Evolutionary conservation across 768 basidiomycete genomes (phyloP).

Genomic region (Tylopilus plumbeoviolaceoides): DNA sequence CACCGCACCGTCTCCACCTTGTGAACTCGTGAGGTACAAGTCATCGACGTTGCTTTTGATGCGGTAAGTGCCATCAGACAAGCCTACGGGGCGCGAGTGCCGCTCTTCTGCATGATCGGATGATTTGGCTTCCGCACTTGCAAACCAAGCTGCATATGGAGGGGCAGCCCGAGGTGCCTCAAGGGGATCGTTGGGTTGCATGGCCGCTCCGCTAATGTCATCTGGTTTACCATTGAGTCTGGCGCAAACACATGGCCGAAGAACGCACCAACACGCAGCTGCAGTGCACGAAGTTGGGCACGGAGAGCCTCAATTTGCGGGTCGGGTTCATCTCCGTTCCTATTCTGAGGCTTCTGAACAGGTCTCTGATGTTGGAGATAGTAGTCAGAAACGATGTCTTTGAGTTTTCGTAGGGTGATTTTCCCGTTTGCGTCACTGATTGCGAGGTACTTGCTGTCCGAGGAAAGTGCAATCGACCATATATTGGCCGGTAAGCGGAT

Average conservation of each 20-base stretch:
- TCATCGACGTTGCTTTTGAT: neutral
- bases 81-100: neutral
- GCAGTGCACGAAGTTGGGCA: neutral
- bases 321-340: neutral
- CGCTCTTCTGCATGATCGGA: neutral
- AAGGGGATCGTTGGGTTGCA: neutral
- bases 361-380: neutral
- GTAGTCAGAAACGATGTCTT: neutral
- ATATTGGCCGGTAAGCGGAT: neutral
- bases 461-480: conserved; percentile 4
- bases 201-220: neutral
- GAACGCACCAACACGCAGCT: neutral
- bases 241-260: neutral
- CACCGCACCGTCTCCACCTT: neutral
- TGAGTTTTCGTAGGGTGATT: neutral
- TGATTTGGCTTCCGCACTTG: neutral
- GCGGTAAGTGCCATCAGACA: conserved; percentile 1
- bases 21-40: conserved; percentile 1
- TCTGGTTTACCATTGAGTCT: neutral
- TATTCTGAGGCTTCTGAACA: neutral
- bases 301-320: neutral
- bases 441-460: neutral
- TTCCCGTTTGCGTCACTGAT: neutral
- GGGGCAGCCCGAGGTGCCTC: neutral
- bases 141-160: neutral